Percentiles rank a stretch among this genome's conserved stretches.
These are phyloP conservation scores for Pyrrhoderma lamaoense DNA, from an alignment of 1,284 basidiomycete genomes.

Conservation along the genomic window DNA sequence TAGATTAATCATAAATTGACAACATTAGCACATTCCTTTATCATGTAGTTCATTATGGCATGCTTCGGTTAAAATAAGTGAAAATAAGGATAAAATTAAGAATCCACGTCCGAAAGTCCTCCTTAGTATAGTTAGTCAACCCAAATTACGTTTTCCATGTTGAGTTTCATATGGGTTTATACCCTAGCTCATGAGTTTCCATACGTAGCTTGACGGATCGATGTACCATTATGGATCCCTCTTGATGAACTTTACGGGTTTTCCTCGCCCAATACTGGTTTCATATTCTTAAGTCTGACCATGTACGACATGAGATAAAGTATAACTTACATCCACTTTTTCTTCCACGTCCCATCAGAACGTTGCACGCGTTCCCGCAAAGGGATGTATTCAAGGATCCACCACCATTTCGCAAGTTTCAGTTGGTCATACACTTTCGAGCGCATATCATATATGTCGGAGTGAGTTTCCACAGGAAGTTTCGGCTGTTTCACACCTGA, in stretches of 20 bases:
- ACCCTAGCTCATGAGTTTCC: conserved; percentile 14
- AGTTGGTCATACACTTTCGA: conserved; percentile 24
- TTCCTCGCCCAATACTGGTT: conserved; percentile 9
- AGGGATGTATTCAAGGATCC: conserved; percentile 22
- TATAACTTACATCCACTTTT: conserved; percentile 13
- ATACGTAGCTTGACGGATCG: conserved; percentile 17
- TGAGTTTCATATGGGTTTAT: conserved; percentile 14
- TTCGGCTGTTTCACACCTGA: background rate
- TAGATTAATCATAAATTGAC: no score
- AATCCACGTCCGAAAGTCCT: no score
- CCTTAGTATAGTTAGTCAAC: no score
- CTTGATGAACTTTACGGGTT: conserved; percentile 7
- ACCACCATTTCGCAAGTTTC: conserved; percentile 21
- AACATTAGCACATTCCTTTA: no score
- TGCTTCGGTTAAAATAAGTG: no score
- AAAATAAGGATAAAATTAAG: no score
- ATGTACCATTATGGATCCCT: conserved; percentile 13
- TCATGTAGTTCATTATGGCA: no score
- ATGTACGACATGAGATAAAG: background rate
- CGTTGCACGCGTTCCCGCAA: conserved; percentile 10
- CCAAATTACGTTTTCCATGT: no score
- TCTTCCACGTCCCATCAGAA: conserved; percentile 16
- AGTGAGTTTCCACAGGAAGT: conserved; percentile 9
- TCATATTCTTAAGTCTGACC: background rate
- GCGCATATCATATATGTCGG: conserved; percentile 20